Conservation (phyloP, 2,329 filamentous ascomycete genomes). For the Helminthosporium solani region DNA sequence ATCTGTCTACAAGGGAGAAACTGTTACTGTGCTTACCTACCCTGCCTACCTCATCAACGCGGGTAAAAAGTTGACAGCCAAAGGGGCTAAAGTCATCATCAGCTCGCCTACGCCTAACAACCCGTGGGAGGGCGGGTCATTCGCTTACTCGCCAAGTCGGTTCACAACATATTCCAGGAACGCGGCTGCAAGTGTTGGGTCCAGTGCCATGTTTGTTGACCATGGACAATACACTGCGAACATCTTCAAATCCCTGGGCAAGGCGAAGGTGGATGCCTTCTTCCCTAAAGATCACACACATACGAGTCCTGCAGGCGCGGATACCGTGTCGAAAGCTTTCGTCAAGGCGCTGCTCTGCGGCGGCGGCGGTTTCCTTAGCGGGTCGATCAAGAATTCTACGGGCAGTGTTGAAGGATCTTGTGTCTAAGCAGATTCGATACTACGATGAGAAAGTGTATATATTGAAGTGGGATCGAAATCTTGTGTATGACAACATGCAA, state of each 20-base stretch:
- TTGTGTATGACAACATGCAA: not conserved
- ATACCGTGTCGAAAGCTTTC: constrained; percentile 58
- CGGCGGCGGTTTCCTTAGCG: constrained; percentile 46
- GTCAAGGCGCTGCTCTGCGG: constrained; percentile 58
- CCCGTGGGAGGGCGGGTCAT: constrained; percentile 60
- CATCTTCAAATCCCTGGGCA: constrained; percentile 54
- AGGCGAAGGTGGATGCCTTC: constrained; percentile 51
- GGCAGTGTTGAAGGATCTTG: constrained; percentile 32
- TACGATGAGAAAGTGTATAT: not conserved
- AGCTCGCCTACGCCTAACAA: constrained; percentile 63
- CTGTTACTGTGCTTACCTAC: constrained; percentile 62
- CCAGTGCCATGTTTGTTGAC: constrained; percentile 54
- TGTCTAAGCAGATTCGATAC: constrained; percentile 16
- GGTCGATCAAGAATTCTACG: constrained; percentile 40
- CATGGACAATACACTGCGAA: constrained; percentile 61
- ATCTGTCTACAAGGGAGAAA: constrained; percentile 53
- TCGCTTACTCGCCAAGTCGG: constrained; percentile 49
- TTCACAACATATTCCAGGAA: constrained; percentile 59
- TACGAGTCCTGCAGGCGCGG: constrained; percentile 58
- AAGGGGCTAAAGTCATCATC: constrained; percentile 61
- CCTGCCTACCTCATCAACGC: constrained; percentile 61
- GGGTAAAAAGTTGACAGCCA: constrained; percentile 53
- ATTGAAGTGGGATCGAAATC: not conserved
- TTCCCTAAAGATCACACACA: constrained; percentile 66
- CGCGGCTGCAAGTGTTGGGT: constrained; percentile 48